Evolutionary conservation across 441 rosid species (phyloP), one percentile per base, ranked within the genome.

Genomic region (Populus hybrid): DNA sequence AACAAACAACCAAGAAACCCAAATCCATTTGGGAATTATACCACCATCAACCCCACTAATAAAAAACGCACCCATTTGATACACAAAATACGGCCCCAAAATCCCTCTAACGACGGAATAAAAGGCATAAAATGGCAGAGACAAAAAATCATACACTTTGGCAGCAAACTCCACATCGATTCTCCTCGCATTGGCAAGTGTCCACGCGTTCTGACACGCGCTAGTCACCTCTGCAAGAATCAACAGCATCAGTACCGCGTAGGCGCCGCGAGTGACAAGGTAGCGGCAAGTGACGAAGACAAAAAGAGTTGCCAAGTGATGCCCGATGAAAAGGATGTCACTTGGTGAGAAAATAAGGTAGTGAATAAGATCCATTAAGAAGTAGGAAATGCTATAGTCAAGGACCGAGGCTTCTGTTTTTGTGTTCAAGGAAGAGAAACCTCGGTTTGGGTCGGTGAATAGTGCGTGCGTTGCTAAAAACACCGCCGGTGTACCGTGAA

Each of bases 171-270:
- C 81, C 23, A 83, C 75, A 73, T 93, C 95, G 0, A 28, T 21
- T 75, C 90, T 87, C 80, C 92, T 82, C 8, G 82, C 89, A 3
- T 73, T 79, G 14, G 97, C 89, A 7, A 95, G 85, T 0, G 99
- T 91, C 98, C 98, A 95, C 12, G 82, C 79, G 82, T 95, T 94
- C 89, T 92, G 99, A 81, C 97, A 95, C 0, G 82, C 87, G 86
- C 98, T 94, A 21, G 99, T 95, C 1, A 89, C 86, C 69, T 95
- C 99, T 4, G 99, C 98, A n/a, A 93, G 85, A 81, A 88, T 53
- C 40, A 95, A 75, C 10, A 95, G 91, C 14, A 81, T 73, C 65
- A 95, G 92, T 2, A 95, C 80, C 1, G 92, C 91, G 70, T 78
- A 91, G 0, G 99, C 90, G 74, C 98, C 99, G 86, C 88, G 97